phyloP scores from a whole-genome alignment of 768 basidiomycete genomes.

The Hirschioporus abietinus region DNA sequence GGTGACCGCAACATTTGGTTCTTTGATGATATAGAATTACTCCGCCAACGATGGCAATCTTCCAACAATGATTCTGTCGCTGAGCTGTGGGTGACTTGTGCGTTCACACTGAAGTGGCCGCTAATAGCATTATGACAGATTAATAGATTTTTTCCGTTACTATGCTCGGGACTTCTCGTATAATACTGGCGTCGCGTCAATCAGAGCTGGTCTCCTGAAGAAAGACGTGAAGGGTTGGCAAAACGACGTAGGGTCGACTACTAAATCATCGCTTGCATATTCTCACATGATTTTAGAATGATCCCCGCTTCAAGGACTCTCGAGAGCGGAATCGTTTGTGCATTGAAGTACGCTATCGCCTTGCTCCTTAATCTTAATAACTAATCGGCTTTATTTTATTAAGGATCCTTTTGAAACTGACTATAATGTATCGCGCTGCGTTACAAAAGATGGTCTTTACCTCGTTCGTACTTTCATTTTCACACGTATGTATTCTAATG shows the following conservation, averaged over 20 bases:
- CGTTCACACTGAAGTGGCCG: neutral
- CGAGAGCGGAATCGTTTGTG: constrained; percentile 93
- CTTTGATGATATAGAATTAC: constrained; percentile 93
- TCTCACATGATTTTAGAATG: constrained; percentile 11
- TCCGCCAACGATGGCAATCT: constrained; percentile 92
- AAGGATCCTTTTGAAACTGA: constrained; percentile 97
- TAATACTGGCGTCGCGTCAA: constrained; percentile 86
- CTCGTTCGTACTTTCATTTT: constrained; percentile 48
- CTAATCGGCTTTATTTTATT: constrained; percentile 5
- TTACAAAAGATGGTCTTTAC: constrained; percentile 93
- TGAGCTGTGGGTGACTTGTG: constrained; percentile 63
- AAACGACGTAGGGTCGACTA: constrained; percentile 59
- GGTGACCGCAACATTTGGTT: constrained; percentile 89
- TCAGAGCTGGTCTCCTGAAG: constrained; percentile 81
- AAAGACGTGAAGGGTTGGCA: constrained; percentile 96
- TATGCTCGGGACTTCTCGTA: constrained; percentile 92
- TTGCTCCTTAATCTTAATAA: neutral
- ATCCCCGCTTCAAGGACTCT: constrained; percentile 53
- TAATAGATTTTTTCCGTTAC: constrained; percentile 98
- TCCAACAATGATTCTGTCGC: constrained; percentile 89
- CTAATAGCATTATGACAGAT: constrained; percentile 37
- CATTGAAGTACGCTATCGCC: constrained; percentile 64
- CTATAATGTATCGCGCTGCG: constrained; percentile 95
- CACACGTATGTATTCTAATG: constrained; percentile 1
- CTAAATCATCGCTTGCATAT: constrained; percentile 2